Evolutionary conservation across 2,329 filamentous ascomycete species (phyloP).

Genomic region (Madurella mycetomatis): DNA sequence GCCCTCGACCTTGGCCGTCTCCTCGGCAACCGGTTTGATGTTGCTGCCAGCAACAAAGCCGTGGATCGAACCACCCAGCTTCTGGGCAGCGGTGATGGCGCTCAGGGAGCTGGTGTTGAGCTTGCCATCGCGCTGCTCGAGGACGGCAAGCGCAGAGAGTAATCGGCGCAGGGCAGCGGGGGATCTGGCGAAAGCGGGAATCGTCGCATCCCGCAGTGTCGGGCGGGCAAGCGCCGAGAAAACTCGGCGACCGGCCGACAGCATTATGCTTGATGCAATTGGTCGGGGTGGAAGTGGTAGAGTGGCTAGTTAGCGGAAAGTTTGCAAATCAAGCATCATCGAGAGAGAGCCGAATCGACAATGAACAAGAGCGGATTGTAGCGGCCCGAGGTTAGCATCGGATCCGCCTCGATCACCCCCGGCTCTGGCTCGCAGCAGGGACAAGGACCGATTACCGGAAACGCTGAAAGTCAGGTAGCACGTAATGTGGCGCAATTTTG

Average conservation of each 20-base stretch:
- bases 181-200: slow-evolving; percentile 18
- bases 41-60: slow-evolving; percentile 81
- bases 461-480: too few relatives aligned
- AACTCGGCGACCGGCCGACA: slow-evolving; percentile 29
- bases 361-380: slow-evolving; percentile 23
- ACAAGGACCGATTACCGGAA: not conserved
- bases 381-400: slow-evolving; percentile 30
- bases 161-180: slow-evolving; percentile 61
- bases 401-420: slow-evolving; percentile 5
- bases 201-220: slow-evolving; percentile 14
- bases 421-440: not conserved
- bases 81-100: slow-evolving; percentile 79
- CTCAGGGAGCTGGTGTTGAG: slow-evolving; percentile 78
- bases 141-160: slow-evolving; percentile 81
- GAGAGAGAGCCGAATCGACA: slow-evolving; percentile 2
- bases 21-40: slow-evolving; percentile 69
- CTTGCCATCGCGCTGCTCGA: slow-evolving; percentile 89
- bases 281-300: slow-evolving; percentile 3
- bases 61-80: slow-evolving; percentile 79
- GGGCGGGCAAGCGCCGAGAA: slow-evolving; percentile 31
- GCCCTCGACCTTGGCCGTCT: slow-evolving; percentile 84
- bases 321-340: not conserved
- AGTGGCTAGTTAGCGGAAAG: too few relatives aligned
- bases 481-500: not conserved
- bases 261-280: slow-evolving; percentile 21